phyloP scores from a whole-genome alignment of 495 filamentous ascomycete species.

The Lepraria neglecta region DNA sequence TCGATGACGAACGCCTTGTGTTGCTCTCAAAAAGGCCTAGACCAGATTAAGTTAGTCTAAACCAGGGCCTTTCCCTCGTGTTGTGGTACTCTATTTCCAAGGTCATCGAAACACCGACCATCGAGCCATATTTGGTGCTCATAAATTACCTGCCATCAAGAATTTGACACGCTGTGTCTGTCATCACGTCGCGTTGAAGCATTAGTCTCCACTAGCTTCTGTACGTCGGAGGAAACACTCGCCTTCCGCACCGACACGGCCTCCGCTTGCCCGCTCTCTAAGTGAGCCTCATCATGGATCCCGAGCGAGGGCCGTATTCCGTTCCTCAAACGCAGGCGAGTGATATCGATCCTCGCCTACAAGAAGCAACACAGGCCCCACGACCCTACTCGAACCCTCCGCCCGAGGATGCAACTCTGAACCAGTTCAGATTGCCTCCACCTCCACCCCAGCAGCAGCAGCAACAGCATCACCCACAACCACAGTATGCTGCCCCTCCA shows the following conservation, averaged over 20 bases:
- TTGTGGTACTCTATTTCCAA: no score
- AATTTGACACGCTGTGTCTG: no score
- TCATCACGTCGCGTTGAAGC: no score
- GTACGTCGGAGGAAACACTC: constrained; percentile 9
- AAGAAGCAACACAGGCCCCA: constrained; percentile 7
- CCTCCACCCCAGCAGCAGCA: constrained; percentile 13
- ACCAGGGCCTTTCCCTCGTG: no score
- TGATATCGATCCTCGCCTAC: constrained; percentile 21
- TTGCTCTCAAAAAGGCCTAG: no score
- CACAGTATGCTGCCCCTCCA: constrained; percentile 11
- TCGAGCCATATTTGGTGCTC: no score
- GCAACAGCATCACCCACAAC: constrained; percentile 7
- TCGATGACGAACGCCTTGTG: no score
- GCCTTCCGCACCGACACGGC: constrained; percentile 20
- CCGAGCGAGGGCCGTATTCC: constrained; percentile 9
- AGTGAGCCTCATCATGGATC: constrained; percentile 5
- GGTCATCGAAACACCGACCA: no score
- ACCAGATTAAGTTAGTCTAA: no score
- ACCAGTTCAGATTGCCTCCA: constrained; percentile 4
- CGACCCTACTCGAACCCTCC: constrained; percentile 9
- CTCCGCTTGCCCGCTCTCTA: constrained; percentile 10
- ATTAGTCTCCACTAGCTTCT: constrained; percentile 2
- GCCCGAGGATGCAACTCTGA: neutral
- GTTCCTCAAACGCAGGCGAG: constrained; percentile 13
- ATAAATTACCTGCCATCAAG: no score